Conservation (phyloP, 352 stramenopile species). For the Peronospora farinosa region DNA sequence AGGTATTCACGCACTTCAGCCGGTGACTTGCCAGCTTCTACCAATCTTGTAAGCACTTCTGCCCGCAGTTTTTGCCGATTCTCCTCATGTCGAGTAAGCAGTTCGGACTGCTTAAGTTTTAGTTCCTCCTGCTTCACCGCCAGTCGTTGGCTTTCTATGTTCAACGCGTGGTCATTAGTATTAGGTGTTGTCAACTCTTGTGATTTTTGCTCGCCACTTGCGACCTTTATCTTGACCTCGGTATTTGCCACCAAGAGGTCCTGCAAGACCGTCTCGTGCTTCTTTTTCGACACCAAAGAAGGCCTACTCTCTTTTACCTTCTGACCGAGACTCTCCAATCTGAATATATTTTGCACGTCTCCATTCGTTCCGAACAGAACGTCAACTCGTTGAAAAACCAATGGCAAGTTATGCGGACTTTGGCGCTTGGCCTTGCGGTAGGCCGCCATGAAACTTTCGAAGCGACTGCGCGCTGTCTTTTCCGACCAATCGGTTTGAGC, state of each 20-base stretch:
- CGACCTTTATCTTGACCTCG: neutral
- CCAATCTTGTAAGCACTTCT: slow-evolving; percentile 23
- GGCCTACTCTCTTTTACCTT: slow-evolving; percentile 9
- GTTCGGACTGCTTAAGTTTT: slow-evolving; percentile 34
- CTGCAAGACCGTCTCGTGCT: slow-evolving; percentile 5
- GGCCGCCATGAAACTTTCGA: slow-evolving; percentile 46
- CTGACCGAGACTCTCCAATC: slow-evolving; percentile 18
- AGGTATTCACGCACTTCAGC: slow-evolving; percentile 31
- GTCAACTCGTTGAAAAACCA: slow-evolving; percentile 13
- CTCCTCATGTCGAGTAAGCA: slow-evolving; percentile 33
- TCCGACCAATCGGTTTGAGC: slow-evolving; percentile 37
- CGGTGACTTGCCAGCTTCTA: slow-evolving; percentile 28
- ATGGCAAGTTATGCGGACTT: neutral
- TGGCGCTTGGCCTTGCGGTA: slow-evolving; percentile 35
- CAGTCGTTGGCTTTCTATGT: slow-evolving; percentile 38
- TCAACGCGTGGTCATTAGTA: slow-evolving; percentile 13
- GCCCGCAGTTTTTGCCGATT: slow-evolving; percentile 27
- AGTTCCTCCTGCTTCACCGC: slow-evolving; percentile 40
- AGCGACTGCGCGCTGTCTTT: slow-evolving; percentile 46
- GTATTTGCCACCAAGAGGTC: slow-evolving; percentile 1
- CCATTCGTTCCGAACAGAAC: slow-evolving; percentile 12
- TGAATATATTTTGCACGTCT: slow-evolving; percentile 2
- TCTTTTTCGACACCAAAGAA: neutral
- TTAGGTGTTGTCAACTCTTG: slow-evolving; percentile 1
- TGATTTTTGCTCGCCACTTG: slow-evolving; percentile 5